These are phyloP conservation scores for Ophiostoma ulmi DNA, from an alignment of 2,329 filamentous ascomycete species.

Conservation along the genomic window DNA sequence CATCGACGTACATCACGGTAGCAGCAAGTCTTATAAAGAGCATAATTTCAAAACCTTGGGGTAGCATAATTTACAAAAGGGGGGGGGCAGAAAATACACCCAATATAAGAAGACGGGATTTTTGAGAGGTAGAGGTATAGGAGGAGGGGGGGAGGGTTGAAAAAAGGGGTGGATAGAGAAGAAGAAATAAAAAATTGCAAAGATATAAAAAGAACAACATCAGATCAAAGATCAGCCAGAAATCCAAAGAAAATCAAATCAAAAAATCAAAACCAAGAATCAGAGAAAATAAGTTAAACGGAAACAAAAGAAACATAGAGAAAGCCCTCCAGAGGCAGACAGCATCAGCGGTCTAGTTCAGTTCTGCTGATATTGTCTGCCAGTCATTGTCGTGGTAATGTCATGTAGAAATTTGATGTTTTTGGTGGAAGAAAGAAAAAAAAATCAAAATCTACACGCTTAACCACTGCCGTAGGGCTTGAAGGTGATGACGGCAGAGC, in stretches of 20 bases:
- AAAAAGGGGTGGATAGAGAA: not conserved
- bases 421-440: not conserved
- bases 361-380: not conserved
- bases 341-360: not conserved
- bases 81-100: slow-evolving; percentile 8
- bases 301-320: not conserved
- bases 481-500: slow-evolving; percentile 23
- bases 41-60: slow-evolving; percentile 9
- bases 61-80: not conserved
- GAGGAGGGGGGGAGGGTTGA: not conserved
- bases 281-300: not conserved
- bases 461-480: slow-evolving; percentile 22
- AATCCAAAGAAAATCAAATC: not conserved
- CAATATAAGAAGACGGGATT: slow-evolving; percentile 12
- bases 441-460: not conserved
- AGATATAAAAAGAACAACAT: slow-evolving; percentile 10
- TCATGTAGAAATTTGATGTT: not conserved
- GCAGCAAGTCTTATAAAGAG: slow-evolving; percentile 14
- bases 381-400: not conserved
- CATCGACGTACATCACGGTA: not conserved
- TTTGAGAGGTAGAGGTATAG: slow-evolving; percentile 7
- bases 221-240: not conserved
- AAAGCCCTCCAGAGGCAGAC: not conserved
- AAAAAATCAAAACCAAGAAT: not conserved
- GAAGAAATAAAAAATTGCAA: not conserved